Conservation (phyloP, 176 grass and related monocot species). For the Oryza coarctata region DNA sequence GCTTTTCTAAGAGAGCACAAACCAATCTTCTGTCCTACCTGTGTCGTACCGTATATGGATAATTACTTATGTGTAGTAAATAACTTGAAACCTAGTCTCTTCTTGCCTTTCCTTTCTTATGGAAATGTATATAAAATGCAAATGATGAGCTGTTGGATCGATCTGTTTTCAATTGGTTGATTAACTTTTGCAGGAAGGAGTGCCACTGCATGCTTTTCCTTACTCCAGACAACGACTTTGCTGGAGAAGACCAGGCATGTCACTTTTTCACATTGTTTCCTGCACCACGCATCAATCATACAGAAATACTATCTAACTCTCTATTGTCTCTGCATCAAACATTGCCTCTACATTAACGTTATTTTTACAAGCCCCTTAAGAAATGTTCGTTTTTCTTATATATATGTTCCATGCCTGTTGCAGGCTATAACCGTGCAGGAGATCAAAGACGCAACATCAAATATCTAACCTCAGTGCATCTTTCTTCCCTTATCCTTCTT, state of each 20-base stretch:
- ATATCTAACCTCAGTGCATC: constrained; percentile 39
- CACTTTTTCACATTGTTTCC: neutral
- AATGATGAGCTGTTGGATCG: neutral
- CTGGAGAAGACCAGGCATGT: constrained; percentile 81
- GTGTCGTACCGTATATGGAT: neutral
- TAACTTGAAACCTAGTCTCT: neutral
- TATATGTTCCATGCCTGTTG: neutral
- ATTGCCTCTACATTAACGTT: neutral
- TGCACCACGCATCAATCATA: neutral
- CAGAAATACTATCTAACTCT: constrained; percentile 2
- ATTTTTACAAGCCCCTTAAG: neutral
- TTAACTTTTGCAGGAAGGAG: constrained; percentile 70
- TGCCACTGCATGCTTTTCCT: constrained; percentile 99
- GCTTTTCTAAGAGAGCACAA: neutral
- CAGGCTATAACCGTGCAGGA: constrained; percentile 77
- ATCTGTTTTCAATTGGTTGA: neutral
- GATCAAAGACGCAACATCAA: constrained; percentile 83
- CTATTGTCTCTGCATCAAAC: neutral
- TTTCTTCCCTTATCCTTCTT: neutral
- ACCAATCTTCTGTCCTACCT: neutral
- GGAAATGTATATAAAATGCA: neutral
- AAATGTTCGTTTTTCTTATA: constrained; percentile 2
- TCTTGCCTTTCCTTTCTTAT: neutral
- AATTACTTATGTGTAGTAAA: neutral
- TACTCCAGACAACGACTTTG: constrained; percentile 91